These are phyloP conservation scores for Pseudocercospora fijiensis DNA, from an alignment of 2,329 filamentous ascomycete genomes.

Conservation along the genomic window DNA sequence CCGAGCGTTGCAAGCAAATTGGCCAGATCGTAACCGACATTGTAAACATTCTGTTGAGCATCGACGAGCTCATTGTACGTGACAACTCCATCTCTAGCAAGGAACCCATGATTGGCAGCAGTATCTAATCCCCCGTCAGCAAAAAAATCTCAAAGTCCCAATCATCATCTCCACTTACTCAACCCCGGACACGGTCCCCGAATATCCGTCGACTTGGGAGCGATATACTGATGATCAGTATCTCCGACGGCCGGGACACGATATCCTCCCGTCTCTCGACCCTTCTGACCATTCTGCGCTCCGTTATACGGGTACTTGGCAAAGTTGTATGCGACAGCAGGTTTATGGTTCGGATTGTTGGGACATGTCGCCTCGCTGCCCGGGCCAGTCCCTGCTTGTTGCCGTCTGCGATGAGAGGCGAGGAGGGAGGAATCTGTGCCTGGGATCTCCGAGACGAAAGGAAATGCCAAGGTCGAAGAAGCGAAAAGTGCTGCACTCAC, in stretches of 20 bases:
- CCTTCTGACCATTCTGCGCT: conserved; percentile 45
- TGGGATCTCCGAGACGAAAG: conserved; percentile 40
- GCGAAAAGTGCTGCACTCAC: conserved; percentile 29
- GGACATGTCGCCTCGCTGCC: conserved; percentile 38
- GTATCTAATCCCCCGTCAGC: conserved; percentile 36
- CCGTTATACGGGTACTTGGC: conserved; percentile 45
- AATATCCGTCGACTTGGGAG: conserved; percentile 43
- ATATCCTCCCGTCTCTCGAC: conserved; percentile 45
- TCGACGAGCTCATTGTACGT: conserved; percentile 48
- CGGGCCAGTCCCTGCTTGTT: conserved; percentile 35
- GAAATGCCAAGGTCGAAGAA: conserved; percentile 39
- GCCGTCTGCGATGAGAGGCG: conserved; percentile 29
- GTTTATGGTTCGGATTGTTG: conserved; percentile 42
- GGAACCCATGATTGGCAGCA: conserved; percentile 47
- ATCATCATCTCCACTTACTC: neutral
- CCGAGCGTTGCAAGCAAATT: conserved; percentile 43
- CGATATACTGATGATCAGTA: conserved; percentile 40
- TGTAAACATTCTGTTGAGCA: conserved; percentile 49
- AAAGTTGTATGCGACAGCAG: conserved; percentile 38
- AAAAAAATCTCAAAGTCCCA: neutral
- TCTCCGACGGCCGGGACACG: conserved; percentile 47
- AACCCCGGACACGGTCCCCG: conserved; percentile 43
- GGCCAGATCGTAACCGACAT: conserved; percentile 46
- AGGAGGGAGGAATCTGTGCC: conserved; percentile 42
- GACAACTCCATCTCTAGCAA: conserved; percentile 45